Base-by-base conservation (phyloP, 345 rosid species). In the Camelina neglecta region DNA sequence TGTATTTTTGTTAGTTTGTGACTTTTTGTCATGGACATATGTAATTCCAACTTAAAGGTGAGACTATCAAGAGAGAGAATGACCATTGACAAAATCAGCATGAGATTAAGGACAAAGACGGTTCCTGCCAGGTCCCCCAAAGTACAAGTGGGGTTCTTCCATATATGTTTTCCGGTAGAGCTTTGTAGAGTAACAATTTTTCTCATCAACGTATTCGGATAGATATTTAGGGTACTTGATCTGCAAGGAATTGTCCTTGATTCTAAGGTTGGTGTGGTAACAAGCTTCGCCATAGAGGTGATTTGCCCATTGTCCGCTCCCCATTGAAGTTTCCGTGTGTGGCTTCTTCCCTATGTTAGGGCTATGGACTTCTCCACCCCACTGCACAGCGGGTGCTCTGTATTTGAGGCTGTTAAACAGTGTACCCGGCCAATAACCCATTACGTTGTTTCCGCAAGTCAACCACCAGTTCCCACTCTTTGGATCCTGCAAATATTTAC, bases 311-410 rank as follows among this genome's bases (percentile, higher is more conserved):
- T 39, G 0, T 44, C 90, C 85, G 67, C 88, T 86, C n/a, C 90
- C 91, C 90, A 87, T 89, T 16, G 71, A 12, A 8, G 91, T 85
- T 76, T 5, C 78, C 0, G 90, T 89, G 72, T 87, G 89, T 7
- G 88, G 86, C 12, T 23, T 72, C 74, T 76, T 83, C 69, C 2
- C 48, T 75, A 87, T 81, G 71, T 69, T 72, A 21, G 45, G n/a
- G 66, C 90, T 87, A 41, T 77, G 61, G 48, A 86, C 91, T 73
- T 85, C 79, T 13, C 91, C 91, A 63, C 90, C 91, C 91, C 88
- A 86, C 39, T 83, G 72, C 11, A 86, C 87, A 20, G 80, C 33
- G 3, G 61, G 79, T 1, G 91, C 76, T 48, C 85, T 87, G 16
- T 55, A 81, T 1, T 42, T 60, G 16, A 87, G 74, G 72, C 8